Base-by-base conservation (phyloP, 768 basidiomycete species). In the Lentinula boryana region DNA sequence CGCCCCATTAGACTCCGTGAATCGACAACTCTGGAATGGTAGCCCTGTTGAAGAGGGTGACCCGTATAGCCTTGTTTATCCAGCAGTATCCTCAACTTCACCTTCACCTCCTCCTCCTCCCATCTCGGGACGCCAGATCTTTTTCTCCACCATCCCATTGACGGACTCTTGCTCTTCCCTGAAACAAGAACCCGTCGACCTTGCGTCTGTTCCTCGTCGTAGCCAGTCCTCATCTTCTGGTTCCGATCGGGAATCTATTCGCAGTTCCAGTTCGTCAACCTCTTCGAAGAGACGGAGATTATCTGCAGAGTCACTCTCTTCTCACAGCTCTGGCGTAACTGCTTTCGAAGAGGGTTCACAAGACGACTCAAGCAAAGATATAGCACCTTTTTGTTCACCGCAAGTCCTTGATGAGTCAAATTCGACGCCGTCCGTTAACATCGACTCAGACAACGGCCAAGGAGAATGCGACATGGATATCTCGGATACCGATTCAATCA, bases 391-490 rank as follows among this genome's bases (percentile, higher is more conserved):
- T 13, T 16, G 41, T 43, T 16, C 16, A 5, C n/a, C 41, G 41
- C 41, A 5, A 27, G 10, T 23, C 15, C 48, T 32, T 16, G 5
- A 33, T 51, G 31, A 32, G 7, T 8, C 31, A 21, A 18, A 8
- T 15, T 4, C 3, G 35, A 10, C 5, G 13, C 23, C 18, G 4
- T 40, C 53, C 40, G 5, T 2, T 40, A 5, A 10, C 12, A 15
- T 23, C 8, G 18, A 41, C 23, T 41, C 38, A 8, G 23, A 56
- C 27, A 23, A 31, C 5, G 38, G 55, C 23, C 23, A 43, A 21
- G 55, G 55, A 13, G 55, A 56, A 56, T 56, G 55, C 9, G 55
- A 56, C 12, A 56, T 56, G 55, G 55, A 56, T 56, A 56, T 56
- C 13, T 56, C 55, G 5, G 55, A 56, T 10, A 43, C 9, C 5